Evolutionary conservation across 345 rosid species (phyloP), one percentile per base, ranked within the genome.

Genomic region (Corchorus capsularis): DNA sequence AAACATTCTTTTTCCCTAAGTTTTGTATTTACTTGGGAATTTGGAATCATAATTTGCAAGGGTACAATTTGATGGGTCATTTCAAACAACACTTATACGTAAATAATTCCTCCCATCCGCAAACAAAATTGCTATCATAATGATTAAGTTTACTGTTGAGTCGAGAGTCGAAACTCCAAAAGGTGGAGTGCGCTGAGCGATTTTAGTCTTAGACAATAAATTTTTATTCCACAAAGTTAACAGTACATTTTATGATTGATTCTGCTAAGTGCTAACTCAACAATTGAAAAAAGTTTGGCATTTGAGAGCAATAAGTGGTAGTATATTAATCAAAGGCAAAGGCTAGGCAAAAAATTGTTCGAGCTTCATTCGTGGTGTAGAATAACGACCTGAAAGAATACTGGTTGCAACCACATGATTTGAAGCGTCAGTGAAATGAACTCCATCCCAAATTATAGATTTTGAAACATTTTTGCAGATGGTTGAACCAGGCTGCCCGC

Each of bases 401-500:
- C 8, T 45, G 0, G 35, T 43, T 10, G 82, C 77, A 20, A 70
- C 73, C 39, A 37, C 27, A 14, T 71, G 70, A 46, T 79, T 65
- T 20, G 81, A 75, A 3, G 81, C 78, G 63, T 81, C 82, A 5
- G 75, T 34, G 63, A 45, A 81, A 45, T 77, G 81, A 77, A 81
- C 83, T 12, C 84, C 83, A 53, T 82, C 76, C 79, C 85, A 74
- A 16, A 69, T 3, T 54, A 79, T 54, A 32, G 74, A 69, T 20
- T 47, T 17, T 0, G 76, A 77, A 20, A 70, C 73, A 35, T 82
- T 74, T 4, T 46, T 43, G 76, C 83, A 84, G 2, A 67, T 63
- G 74, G 14, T 75, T 79, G 72, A 63, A 53, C 84, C 84, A 60
- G 85, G 84, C 82, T 82, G 87, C 70, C 82, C 73, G 71, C 84